phyloP scores from a whole-genome alignment of 2,329 filamentous ascomycete genomes.

The Fonsecaea erecta region DNA sequence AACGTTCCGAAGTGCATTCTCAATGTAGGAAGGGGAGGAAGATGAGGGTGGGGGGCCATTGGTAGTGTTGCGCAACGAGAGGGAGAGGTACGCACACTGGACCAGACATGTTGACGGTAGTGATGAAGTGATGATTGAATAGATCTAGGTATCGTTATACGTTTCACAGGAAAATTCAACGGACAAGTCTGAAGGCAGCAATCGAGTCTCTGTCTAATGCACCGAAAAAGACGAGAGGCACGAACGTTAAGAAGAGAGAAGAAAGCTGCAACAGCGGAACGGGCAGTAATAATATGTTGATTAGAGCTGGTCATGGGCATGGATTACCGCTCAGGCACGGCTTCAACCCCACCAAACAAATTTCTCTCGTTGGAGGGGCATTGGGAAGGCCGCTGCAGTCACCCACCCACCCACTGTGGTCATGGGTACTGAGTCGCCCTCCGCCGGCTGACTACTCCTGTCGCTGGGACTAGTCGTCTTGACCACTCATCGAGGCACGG shows the following conservation, averaged over 20 bases:
- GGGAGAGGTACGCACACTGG: conserved; percentile 36
- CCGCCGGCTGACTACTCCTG: conserved; percentile 20
- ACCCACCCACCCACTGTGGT: neutral
- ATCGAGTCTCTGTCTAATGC: conserved; percentile 38
- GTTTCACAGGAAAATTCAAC: conserved; percentile 4
- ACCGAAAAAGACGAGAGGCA: conserved; percentile 39
- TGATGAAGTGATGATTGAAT: conserved; percentile 5
- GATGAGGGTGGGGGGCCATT: neutral
- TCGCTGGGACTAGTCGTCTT: neutral
- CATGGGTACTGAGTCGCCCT: conserved; percentile 28
- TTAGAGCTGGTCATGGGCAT: conserved; percentile 14
- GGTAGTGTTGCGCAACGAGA: neutral
- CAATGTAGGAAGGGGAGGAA: neutral
- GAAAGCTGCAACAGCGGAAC: conserved; percentile 31
- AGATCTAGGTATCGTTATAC: conserved; percentile 1
- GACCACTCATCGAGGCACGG: conserved; percentile 30
- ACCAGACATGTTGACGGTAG: conserved; percentile 37
- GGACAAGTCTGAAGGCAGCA: neutral
- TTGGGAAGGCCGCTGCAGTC: neutral
- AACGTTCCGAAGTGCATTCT: conserved; percentile 3
- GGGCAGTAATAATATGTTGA: conserved; percentile 36
- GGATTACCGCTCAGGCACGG: neutral
- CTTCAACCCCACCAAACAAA: conserved; percentile 25
- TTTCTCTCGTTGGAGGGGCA: conserved; percentile 33
- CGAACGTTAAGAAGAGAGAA: conserved; percentile 30